Base-by-base conservation (phyloP, 495 filamentous ascomycete genomes). In the Penicillium robsamsonii region DNA sequence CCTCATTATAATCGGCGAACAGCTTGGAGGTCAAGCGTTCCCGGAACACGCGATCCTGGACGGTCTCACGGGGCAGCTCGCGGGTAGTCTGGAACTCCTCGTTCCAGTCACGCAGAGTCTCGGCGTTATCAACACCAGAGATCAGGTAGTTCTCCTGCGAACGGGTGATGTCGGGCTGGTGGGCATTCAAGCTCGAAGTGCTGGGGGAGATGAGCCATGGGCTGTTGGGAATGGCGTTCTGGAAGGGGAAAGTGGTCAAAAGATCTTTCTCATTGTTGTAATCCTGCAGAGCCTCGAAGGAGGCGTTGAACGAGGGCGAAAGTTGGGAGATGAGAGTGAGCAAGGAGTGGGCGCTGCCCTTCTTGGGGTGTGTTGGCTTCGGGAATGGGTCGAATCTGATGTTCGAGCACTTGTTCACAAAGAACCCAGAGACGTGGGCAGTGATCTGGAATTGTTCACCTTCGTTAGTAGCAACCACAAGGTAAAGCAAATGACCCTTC, bases 1-100 rank as follows among this genome's bases (percentile, higher is more conserved):
- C 93, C 64, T 99, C 94, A 56, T 89, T 95, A 70, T 96, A 99
- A 70, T 99, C 94, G 20, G 95, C 94, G 68, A 96, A 96, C 17
- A 97, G 84, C 77, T 97, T 99, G 17, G 89, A 91, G 15, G 92
- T 90, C 56, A 99, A 78, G 2, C 95, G 84, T 66, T 99, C 94
- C 25, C 94, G 82, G 81, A 97, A 97, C 22, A 99, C 92, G 24
- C 94, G 87, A 62, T 99, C 94, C 66, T 97, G 93, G 18, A 97
- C 89, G 31, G 85, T 89, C 44, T 97, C 92, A 64, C 89, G 91
- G 31, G 92, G 91, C 48, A 97, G 81, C 66, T 99, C 95, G 63
- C 90, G 84, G 4, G 94, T 96, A 6, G 92, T 95, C 67, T 97
- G 95, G 71, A 99, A 96, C 66, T 99, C 95, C 70, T 99, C 95